A percentile compares a stretch with the other conserved stretches of the same genome.
phyloP scores from a whole-genome alignment of 2,329 filamentous ascomycete species.

The Endoconidiophora laricicola region DNA sequence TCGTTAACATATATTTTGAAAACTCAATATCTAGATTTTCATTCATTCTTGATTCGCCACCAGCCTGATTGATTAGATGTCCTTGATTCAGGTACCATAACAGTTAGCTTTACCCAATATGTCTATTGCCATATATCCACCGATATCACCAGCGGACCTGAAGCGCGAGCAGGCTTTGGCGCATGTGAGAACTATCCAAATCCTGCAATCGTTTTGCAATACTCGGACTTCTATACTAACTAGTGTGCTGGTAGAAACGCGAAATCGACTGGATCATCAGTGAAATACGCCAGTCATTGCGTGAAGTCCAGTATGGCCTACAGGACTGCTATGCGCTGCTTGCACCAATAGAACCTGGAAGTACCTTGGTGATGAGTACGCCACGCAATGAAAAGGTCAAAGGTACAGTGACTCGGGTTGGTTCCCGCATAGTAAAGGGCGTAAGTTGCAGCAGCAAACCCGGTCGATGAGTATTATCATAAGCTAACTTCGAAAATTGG shows the following conservation, averaged over 20 bases:
- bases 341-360: slow-evolving; percentile 67
- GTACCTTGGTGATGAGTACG: slow-evolving; percentile 78
- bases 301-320: slow-evolving; percentile 45
- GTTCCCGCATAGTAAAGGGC: slow-evolving; percentile 81
- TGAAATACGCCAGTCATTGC: slow-evolving; percentile 32
- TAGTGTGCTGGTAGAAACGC: slow-evolving; percentile 24
- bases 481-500: slow-evolving; percentile 2
- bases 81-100: too few relatives aligned
- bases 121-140: slow-evolving; percentile 44
- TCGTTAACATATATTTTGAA: too few relatives aligned
- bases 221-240: background rate
- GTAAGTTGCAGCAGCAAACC: slow-evolving; percentile 32
- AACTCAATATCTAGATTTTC: too few relatives aligned
- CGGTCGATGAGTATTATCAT: background rate
- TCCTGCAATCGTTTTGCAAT: background rate
- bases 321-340: slow-evolving; percentile 81
- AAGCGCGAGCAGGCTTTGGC: slow-evolving; percentile 31
- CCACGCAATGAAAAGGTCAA: slow-evolving; percentile 79
- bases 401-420: slow-evolving; percentile 77
- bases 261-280: slow-evolving; percentile 39
- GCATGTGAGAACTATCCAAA: slow-evolving; percentile 26
- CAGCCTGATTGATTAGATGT: too few relatives aligned
- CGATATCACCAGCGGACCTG: slow-evolving; percentile 32
- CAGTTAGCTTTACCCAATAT: slow-evolving; percentile 21
- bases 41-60: too few relatives aligned